Conservation (phyloP, 768 basidiomycete genomes). For the Dentipellis sp. region DNA sequence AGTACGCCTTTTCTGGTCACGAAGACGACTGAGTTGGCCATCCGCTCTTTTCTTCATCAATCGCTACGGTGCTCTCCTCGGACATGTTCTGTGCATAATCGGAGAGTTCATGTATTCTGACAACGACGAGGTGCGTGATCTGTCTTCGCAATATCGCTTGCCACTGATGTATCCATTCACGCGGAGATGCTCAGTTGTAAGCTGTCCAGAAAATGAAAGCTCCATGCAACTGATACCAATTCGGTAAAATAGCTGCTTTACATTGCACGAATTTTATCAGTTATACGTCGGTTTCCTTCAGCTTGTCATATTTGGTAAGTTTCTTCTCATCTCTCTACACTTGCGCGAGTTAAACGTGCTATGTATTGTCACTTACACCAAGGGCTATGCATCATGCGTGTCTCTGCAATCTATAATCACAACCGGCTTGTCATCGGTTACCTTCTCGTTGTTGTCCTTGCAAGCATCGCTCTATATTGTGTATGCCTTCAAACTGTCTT, state of each 20-base stretch:
- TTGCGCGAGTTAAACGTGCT: no score
- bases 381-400: neutral
- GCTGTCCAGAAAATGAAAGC: no score
- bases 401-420: neutral
- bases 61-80: neutral
- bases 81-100: neutral
- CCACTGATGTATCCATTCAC: neutral
- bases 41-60: neutral
- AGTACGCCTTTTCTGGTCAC: neutral
- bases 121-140: neutral
- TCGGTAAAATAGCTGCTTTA: neutral
- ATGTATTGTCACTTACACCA: neutral
- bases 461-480: neutral
- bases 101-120: neutral
- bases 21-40: neutral
- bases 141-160: neutral
- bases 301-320: neutral
- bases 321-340: no score
- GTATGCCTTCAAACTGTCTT: neutral
- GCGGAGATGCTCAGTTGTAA: no score
- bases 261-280: neutral
- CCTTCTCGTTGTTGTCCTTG: neutral
- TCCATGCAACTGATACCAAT: no score
- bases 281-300: neutral
- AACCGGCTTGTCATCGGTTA: neutral